phyloP scores from a whole-genome alignment of 1,284 basidiomycete genomes.

The Lignosus rhinocerotis region DNA sequence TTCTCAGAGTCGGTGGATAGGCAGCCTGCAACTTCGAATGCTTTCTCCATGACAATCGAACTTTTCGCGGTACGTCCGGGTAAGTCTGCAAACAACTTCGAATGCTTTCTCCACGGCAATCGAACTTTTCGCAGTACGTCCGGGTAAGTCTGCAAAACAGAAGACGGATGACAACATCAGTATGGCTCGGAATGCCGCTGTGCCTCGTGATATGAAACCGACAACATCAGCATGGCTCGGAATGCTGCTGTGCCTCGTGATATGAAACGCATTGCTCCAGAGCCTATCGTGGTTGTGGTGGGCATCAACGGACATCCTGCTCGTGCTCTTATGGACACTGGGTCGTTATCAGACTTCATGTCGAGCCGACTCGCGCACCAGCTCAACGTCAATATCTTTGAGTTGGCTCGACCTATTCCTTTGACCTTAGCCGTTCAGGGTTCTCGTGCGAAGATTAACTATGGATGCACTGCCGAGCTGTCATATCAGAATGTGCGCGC shows the following conservation, averaged over 20 bases:
- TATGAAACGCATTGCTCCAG: conserved; percentile 1
- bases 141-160: no score
- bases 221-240: conserved; percentile 11
- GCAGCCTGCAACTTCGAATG: no score
- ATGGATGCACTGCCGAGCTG: neutral
- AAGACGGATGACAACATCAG: no score
- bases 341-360: conserved; percentile 12
- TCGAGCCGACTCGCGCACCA: conserved; percentile 7
- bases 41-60: no score
- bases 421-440: conserved; percentile 9
- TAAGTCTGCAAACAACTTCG: no score
- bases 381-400: neutral
- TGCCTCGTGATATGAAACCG: neutral
- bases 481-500: conserved; percentile 34
- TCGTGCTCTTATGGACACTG: conserved; percentile 5
- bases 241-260: conserved; percentile 1
- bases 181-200: no score
- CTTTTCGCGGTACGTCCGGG: no score
- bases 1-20: no score
- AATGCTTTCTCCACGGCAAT: no score
- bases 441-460: conserved; percentile 5
- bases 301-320: conserved; percentile 6
- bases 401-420: conserved; percentile 3
- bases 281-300: neutral
- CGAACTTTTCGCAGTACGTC: no score